phyloP scores from a whole-genome alignment of 1,284 basidiomycete species.

The Leccinum pallidistipes region DNA sequence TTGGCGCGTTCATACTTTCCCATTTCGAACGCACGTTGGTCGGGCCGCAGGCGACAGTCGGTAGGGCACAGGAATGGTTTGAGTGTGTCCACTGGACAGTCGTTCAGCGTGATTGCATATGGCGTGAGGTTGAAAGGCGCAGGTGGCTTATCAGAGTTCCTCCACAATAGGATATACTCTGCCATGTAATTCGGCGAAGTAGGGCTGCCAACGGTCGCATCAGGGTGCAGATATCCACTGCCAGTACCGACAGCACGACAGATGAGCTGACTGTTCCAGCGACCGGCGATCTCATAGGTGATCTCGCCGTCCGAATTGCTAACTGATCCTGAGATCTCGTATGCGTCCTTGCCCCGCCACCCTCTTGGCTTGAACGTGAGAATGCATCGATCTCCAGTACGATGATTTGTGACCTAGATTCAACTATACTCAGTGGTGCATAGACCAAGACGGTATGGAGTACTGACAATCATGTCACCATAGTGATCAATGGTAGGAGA shows the following conservation, averaged over 20 bases:
- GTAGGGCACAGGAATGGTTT: constrained; percentile 82
- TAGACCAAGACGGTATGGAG: neutral
- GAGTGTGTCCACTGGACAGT: constrained; percentile 70
- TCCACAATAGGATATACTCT: constrained; percentile 87
- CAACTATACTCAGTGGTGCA: neutral
- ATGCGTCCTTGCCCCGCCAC: constrained; percentile 91
- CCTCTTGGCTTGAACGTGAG: constrained; percentile 96
- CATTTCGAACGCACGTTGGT: constrained; percentile 93
- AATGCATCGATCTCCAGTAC: constrained; percentile 87
- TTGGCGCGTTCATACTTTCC: constrained; percentile 93
- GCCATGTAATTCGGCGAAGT: constrained; percentile 49
- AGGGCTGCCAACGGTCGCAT: constrained; percentile 53
- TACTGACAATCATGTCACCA: constrained; percentile 87
- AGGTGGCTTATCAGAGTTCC: constrained; percentile 84
- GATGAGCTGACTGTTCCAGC: constrained; percentile 95
- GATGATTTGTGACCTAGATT: constrained; percentile 82
- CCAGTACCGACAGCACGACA: constrained; percentile 74
- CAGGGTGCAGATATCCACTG: constrained; percentile 72
- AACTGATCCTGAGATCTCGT: constrained; percentile 89
- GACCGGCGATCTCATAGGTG: constrained; percentile 90
- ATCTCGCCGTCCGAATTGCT: constrained; percentile 64
- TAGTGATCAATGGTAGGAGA: constrained; percentile 97
- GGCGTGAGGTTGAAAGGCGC: constrained; percentile 95
- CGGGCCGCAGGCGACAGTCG: constrained; percentile 91
- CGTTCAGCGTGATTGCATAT: constrained; percentile 90